phyloP scores from a whole-genome alignment of 495 filamentous ascomycete genomes.

The Aspergillus biplanus region DNA sequence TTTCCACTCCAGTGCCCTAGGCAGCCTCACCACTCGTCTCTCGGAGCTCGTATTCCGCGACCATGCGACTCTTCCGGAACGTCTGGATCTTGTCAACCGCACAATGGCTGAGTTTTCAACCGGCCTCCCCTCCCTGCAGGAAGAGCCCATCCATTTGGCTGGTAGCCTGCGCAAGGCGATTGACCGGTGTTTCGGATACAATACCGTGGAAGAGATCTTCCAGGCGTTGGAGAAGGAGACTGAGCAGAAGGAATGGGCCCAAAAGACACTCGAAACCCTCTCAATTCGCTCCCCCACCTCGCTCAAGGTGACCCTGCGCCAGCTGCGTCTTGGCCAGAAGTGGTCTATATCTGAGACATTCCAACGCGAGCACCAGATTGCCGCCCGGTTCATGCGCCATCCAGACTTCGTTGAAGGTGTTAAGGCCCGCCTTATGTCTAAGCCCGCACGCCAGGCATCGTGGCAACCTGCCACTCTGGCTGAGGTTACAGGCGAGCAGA shows the following conservation, averaged over 20 bases:
- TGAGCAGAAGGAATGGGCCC: constrained; percentile 68
- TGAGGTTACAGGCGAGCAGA: constrained; percentile 55
- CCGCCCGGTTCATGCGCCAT: constrained; percentile 80
- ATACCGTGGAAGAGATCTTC: constrained; percentile 71
- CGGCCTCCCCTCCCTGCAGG: constrained; percentile 67
- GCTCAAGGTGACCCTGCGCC: constrained; percentile 77
- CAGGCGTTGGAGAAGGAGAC: constrained; percentile 63
- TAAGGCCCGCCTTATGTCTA: constrained; percentile 69
- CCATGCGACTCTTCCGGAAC: constrained; percentile 58
- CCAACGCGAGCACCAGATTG: constrained; percentile 77
- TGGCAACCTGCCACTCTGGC: constrained; percentile 76
- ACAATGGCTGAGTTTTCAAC: constrained; percentile 92
- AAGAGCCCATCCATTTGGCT: constrained; percentile 63
- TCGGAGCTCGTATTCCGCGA: constrained; percentile 89
- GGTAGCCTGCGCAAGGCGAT: constrained; percentile 74
- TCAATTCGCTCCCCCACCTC: constrained; percentile 78
- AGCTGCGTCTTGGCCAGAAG: constrained; percentile 71
- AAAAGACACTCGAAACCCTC: constrained; percentile 70
- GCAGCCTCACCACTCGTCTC: constrained; percentile 78
- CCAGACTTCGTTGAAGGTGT: constrained; percentile 91
- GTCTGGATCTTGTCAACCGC: constrained; percentile 71
- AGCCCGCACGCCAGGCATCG: constrained; percentile 57
- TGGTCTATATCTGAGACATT: constrained; percentile 87
- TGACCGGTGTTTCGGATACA: constrained; percentile 77
- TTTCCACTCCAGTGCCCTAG: constrained; percentile 83